Evolutionary conservation across 139 green algal genomes (phyloP), one percentile per base, ranked within the genome.

Genomic region (Spirogloea muscicola): DNA sequence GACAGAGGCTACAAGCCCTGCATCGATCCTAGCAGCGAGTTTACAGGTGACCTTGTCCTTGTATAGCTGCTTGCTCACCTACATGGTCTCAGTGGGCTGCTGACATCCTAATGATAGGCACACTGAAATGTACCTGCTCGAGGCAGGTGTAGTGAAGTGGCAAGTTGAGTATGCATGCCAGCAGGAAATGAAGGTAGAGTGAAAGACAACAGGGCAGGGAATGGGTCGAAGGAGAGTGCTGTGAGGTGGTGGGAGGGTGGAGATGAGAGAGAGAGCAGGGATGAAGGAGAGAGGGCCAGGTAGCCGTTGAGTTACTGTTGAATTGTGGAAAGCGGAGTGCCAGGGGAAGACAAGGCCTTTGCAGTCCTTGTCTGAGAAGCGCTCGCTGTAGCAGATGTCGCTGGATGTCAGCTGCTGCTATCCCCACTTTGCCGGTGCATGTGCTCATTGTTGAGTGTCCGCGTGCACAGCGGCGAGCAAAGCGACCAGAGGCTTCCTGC

Each of bases 1-100:
- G 18, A 25, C 29, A 27, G 58, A 42, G 61, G 61, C 16, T 71
- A 58, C 1, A 27, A 60, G 43, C 61, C 61, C 3, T 71, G 61
- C 37, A 31, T 57, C 18, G 61, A 71, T 27, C 21, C 27, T 1
- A 71, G 61, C 1, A 18, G n/a, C n/a, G 37, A 60, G n/a, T 71
- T 42, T 38, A 62, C 58, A 71, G 61, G 61, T 71, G 43, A 0
- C 29, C 27, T 27, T 44, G 27, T 64, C 31, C 31, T 13, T 64
- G 55, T 16, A 64, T 44, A 64, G 9, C 55, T 10, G 31, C 27
- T 9, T 13, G 55, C 55, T 27, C 55, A 9, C 31, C 31, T 64
- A 10, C 10, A 10, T 41, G 55, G 13, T 41, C 10, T 44, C 55
- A 64, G 31, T 13, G 10, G 13, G 9, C 13, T 64, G 10, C 55